A percentile compares a stretch with the other conserved stretches of the same genome.
phyloP scores from a whole-genome alignment of 2,329 filamentous ascomycete species.

The Ascochyta viciae-villosae region DNA sequence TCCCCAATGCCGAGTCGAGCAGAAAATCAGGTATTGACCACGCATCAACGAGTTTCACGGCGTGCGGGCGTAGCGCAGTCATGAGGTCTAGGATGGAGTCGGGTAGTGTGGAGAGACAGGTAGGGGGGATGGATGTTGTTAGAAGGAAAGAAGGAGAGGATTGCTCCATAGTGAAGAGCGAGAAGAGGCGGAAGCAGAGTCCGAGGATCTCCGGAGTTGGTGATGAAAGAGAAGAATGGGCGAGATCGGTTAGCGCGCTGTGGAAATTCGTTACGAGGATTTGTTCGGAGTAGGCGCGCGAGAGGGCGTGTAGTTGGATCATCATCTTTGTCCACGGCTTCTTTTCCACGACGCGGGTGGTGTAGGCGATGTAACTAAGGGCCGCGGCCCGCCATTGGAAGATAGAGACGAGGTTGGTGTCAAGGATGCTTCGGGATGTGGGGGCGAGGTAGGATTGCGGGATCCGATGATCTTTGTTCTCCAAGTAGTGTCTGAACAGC shows the following conservation, averaged over 20 bases:
- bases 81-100: constrained; percentile 56
- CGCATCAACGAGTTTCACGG: constrained; percentile 59
- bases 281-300: constrained; percentile 57
- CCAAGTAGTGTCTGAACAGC: constrained; percentile 52
- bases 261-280: constrained; percentile 58
- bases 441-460: constrained; percentile 31
- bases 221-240: constrained; percentile 30
- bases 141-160: constrained; percentile 56
- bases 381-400: constrained; percentile 56
- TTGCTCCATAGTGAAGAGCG: constrained; percentile 56
- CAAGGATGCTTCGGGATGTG: constrained; percentile 40
- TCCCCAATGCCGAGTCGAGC: constrained; percentile 59
- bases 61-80: constrained; percentile 58
- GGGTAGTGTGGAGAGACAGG: constrained; percentile 52
- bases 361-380: constrained; percentile 53
- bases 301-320: constrained; percentile 52
- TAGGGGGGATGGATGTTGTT: constrained; percentile 51
- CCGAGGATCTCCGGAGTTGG: constrained; percentile 46
- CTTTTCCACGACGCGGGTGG: constrained; percentile 54
- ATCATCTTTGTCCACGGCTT: constrained; percentile 57
- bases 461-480: constrained; percentile 35
- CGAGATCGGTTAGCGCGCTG: constrained; percentile 42
- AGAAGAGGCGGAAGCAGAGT: constrained; percentile 57
- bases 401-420: constrained; percentile 52
- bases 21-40: constrained; percentile 63